phyloP scores from a whole-genome alignment of 2,329 filamentous ascomycete genomes.

The Claviceps africana region DNA sequence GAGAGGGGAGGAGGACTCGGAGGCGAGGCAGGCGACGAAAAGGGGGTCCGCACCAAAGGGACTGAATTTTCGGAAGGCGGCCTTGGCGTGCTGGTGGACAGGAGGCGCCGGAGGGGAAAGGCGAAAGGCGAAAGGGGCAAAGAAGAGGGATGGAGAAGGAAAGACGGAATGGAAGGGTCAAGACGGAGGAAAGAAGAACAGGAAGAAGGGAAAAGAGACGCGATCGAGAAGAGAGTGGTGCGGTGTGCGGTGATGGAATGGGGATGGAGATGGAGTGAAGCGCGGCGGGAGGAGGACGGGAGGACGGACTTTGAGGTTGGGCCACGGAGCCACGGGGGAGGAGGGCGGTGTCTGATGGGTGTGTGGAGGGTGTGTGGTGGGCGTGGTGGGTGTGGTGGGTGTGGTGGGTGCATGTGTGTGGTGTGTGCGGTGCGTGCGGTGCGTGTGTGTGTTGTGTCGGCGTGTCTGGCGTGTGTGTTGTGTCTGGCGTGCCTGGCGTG shows the following conservation, averaged over 20 bases:
- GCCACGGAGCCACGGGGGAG: not conserved
- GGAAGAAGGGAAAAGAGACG: constrained; percentile 8
- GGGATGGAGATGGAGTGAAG: constrained; percentile 7
- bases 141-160: constrained; percentile 12
- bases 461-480: too few relatives aligned
- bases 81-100: constrained; percentile 10
- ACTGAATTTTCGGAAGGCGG: constrained; percentile 7
- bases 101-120: constrained; percentile 12
- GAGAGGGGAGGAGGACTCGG: constrained; percentile 7
- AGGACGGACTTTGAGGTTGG: constrained; percentile 6
- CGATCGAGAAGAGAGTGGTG: constrained; percentile 5
- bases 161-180: constrained; percentile 14
- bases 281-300: constrained; percentile 5
- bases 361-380: too few relatives aligned
- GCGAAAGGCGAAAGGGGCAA: constrained; percentile 9
- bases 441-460: too few relatives aligned
- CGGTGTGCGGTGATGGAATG: constrained; percentile 1
- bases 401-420: too few relatives aligned
- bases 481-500: too few relatives aligned
- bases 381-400: too few relatives aligned
- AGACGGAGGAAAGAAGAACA: constrained; percentile 15
- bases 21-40: constrained; percentile 18
- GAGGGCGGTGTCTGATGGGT: not conserved
- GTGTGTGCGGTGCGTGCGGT: too few relatives aligned
- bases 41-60: constrained; percentile 14